Conservation (phyloP, 345 rosid species). For the Eucalyptus brandiana region DNA sequence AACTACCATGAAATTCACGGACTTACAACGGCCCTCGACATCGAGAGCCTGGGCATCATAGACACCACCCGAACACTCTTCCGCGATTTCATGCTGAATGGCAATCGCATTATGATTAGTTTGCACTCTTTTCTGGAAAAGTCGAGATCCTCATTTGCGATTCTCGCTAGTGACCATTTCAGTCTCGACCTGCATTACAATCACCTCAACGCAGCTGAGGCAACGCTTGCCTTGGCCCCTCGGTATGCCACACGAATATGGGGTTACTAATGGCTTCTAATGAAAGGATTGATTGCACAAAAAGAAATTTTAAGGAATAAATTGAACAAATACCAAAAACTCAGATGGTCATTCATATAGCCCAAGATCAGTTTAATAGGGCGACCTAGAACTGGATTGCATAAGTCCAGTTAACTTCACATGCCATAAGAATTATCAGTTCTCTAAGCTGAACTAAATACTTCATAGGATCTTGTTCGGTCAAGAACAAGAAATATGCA, state of each 20-base stretch:
- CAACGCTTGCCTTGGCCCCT: not conserved
- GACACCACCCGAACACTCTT: not conserved
- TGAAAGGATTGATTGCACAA: not conserved
- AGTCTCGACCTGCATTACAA: not conserved
- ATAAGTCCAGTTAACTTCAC: not conserved
- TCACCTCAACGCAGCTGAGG: not conserved
- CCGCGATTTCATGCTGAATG: not conserved
- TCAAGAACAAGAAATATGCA: not conserved
- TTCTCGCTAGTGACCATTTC: not conserved
- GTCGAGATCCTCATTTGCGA: not conserved
- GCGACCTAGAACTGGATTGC: not conserved
- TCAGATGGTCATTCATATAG: not conserved
- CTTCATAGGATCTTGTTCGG: not conserved
- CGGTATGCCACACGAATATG: not conserved
- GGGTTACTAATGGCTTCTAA: not conserved
- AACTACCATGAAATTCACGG: not conserved
- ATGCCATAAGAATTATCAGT: not conserved
- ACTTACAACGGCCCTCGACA: not conserved
- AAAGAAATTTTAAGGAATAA: not conserved
- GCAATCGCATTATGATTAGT: not conserved
- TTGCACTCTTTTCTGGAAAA: not conserved
- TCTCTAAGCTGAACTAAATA: not conserved
- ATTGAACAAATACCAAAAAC: not conserved
- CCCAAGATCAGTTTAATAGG: not conserved
- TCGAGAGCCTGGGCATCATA: not conserved